Conservation (phyloP, 208 protist genomes). For the Trypanosoma avium region DNA sequence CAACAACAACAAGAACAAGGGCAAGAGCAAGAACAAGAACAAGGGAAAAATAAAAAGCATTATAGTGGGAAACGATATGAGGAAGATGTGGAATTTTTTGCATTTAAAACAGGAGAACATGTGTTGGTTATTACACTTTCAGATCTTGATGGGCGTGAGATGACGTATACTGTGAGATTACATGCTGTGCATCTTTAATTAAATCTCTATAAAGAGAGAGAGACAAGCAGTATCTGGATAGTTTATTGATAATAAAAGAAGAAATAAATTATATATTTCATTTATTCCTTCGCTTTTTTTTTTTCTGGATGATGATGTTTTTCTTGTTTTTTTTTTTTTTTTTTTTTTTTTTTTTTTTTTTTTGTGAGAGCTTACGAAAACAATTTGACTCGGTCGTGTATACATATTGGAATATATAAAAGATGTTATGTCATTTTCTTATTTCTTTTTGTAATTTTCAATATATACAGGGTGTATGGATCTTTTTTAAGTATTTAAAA, state of each 20-base stretch:
- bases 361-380: no score
- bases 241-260: no score
- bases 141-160: conserved; percentile 55
- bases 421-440: no score
- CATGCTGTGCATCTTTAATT: conserved; percentile 37
- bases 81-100: conserved; percentile 64
- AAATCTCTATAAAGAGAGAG: not conserved
- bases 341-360: conserved; percentile 4
- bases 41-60: not conserved
- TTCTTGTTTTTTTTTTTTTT: not conserved
- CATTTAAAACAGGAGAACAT: conserved; percentile 80
- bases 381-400: no score
- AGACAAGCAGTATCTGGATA: no score
- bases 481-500: no score
- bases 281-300: conserved; percentile 12
- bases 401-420: no score
- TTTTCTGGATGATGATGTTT: conserved; percentile 1
- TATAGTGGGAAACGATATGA: conserved; percentile 28
- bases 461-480: no score
- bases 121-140: conserved; percentile 56
- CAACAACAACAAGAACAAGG: no score
- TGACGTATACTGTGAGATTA: conserved; percentile 54
- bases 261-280: conserved; percentile 10
- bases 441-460: no score
- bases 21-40: no score